Evolutionary conservation across 2,329 filamentous ascomycete genomes (phyloP).

Genomic region (Oidium heveae): DNA sequence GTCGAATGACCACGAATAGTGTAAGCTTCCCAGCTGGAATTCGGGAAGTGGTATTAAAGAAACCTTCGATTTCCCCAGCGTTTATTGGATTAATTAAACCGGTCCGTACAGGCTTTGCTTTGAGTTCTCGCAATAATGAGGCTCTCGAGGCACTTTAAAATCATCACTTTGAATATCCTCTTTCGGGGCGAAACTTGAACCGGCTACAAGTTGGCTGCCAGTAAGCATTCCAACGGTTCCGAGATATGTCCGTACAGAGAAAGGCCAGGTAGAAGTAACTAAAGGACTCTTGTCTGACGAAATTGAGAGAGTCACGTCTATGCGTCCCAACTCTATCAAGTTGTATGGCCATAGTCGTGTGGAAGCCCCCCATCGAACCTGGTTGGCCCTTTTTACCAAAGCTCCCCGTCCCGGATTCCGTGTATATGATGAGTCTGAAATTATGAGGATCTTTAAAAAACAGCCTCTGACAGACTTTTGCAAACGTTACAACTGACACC

Average conservation of each 20-base stretch:
- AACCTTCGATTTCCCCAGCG: background rate
- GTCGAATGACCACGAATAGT: background rate
- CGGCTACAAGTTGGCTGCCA: background rate
- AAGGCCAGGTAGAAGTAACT: background rate
- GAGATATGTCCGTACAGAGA: background rate
- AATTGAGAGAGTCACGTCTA: background rate
- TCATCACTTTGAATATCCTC: background rate
- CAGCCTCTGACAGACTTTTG: background rate
- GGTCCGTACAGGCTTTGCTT: background rate
- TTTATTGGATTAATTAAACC: background rate
- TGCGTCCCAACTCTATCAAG: background rate
- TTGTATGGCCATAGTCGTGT: background rate
- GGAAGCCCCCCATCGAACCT: background rate
- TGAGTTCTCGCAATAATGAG: conserved; percentile 1
- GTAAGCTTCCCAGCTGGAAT: background rate
- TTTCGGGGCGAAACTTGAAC: background rate
- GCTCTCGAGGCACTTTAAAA: conserved; percentile 5
- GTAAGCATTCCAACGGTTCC: background rate
- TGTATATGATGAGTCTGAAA: background rate
- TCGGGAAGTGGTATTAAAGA: background rate
- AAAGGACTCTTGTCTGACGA: background rate
- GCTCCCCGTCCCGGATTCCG: background rate
- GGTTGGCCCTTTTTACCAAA: conserved; percentile 1
- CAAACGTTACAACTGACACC: background rate
- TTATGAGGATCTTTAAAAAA: background rate